Evolutionary conservation across 2,329 filamentous ascomycete species (phyloP), one percentile per base, ranked within the genome.

Genomic region (Tolypocladium amazonense): DNA sequence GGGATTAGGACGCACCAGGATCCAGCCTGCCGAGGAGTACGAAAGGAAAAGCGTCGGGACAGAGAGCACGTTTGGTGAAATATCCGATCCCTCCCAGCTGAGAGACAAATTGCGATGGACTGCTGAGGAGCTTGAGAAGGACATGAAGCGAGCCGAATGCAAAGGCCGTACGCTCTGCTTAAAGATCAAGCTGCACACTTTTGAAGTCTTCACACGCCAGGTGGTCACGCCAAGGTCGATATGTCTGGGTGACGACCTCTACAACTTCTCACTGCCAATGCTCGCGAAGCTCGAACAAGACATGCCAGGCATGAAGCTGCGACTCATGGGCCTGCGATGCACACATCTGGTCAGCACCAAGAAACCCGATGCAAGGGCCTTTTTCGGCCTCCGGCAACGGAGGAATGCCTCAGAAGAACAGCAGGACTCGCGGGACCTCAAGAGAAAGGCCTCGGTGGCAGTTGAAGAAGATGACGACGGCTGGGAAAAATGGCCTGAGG

Each of bases 31-130:
- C 0, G 92, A 95, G 67, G 91, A 93, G 60, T 91, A 92, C 65
- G 91, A 96, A 70, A 84, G 94, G 20, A 97, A 97, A 72, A 95
- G 90, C 64, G 89, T 97, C 1, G 93, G 94, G 23, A 97, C 92
- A 0, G 94, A 99, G 73, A 89, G 88, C 62, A 97, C 93, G 0
- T 99, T 99, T 67, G 79, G 82, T 45, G 92, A 97, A 56, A 85
- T 96, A 68, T 84, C 83, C 2, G 86, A 88, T 58, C 83, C 87
- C 18, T 72, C 75, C 0, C 82, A 87, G 60, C 77, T 97, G 4
- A 81, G 88, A 25, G 85, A 87, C 20, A 95, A 96, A 70, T 81
- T 99, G 7, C 82, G 85, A n/a, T 82, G 81, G 70, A 92, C 87
- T 1, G 91, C 94, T 0, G 87, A 92, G 63, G 92, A 96, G 64